Percentiles rank a stretch among this genome's conserved stretches.
Evolutionary conservation across 2,329 filamentous ascomycete species (phyloP).

Genomic region (Claviceps sp.): DNA sequence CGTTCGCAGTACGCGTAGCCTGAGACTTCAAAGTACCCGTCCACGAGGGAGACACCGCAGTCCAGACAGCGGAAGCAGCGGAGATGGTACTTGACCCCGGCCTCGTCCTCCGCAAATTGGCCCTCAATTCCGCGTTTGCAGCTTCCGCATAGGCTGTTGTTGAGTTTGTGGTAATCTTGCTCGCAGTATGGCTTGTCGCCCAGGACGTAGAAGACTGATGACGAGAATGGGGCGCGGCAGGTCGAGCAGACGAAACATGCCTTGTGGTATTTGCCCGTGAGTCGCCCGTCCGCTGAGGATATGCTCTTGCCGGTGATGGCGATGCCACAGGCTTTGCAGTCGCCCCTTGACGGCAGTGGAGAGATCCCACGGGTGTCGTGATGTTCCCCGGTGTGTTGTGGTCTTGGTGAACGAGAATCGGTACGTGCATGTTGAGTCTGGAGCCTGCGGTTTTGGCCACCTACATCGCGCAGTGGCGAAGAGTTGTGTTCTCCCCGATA

Average conservation of each 20-base stretch:
- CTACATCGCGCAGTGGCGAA: conserved; percentile 1
- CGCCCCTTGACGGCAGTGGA: conserved; percentile 44
- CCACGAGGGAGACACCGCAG: conserved; percentile 58
- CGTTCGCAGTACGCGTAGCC: conserved; percentile 74
- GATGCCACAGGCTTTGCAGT: conserved; percentile 70
- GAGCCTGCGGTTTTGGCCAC: not conserved
- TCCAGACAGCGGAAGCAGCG: conserved; percentile 74
- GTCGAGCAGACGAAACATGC: conserved; percentile 85
- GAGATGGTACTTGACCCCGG: conserved; percentile 68
- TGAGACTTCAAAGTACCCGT: conserved; percentile 85
- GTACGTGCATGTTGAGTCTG: not conserved
- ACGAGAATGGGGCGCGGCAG: conserved; percentile 69
- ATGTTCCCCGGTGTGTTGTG: conserved; percentile 8
- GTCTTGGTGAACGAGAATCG: not conserved
- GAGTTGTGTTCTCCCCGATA: conserved; percentile 4
- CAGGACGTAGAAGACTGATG: conserved; percentile 84
- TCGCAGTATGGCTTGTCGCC: conserved; percentile 81
- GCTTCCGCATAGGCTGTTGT: conserved; percentile 68
- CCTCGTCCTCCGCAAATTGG: conserved; percentile 77
- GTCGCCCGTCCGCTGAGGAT: conserved; percentile 79
- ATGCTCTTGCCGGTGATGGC: conserved; percentile 82
- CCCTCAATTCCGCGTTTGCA: conserved; percentile 86
- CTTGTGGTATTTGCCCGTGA: conserved; percentile 91
- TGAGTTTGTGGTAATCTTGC: conserved; percentile 82
- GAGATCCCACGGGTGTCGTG: conserved; percentile 27